Base-by-base conservation (phyloP, 805 yeast species). In the Candida pini region DNA sequence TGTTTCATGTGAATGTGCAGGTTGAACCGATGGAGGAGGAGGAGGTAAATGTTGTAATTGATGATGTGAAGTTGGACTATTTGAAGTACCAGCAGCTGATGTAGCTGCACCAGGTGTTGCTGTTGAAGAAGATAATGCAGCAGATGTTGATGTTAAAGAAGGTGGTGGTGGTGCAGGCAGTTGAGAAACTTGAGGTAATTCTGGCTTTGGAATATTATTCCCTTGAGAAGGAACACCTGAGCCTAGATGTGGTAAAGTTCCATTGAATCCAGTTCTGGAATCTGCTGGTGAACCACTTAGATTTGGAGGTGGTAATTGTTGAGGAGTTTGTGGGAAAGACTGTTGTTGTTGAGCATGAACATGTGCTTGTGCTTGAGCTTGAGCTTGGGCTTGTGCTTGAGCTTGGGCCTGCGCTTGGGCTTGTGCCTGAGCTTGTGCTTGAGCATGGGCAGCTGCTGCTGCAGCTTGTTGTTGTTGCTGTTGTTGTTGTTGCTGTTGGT, bases 361-460 rank as follows among this genome's bases (percentile, higher is more conserved):
- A 18, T 45, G 47, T 7, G 48, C 48, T 14, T 49, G 49, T 8
- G 50, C 48, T 30, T 49, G 50, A 18, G 51, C 51, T 25, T 48
- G 53, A 15, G 49, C 52, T 31, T 47, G 50, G 20, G 53, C 64
- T 26, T 51, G 56, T 28, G 56, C 66, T 36, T 62, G 66, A 6
- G 58, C 58, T 17, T 58, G 51, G 8, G 51, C 51, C 17, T 46
- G 54, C 13, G 48, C 51, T 18, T 64, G 62, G 23, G 64, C 41
- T 41, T 61, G 43, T 39, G 56, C 41, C 40, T 56, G 33, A 38
- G 48, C 37, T 28, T 52, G 63, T 29, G 48, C 59, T 40, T 66
- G 70, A 35, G 61, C 72, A 35, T 64, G 74, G 30, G 57, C 66
- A 61, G 60, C 47, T 55, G 72, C 50, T 48, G 61, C 58, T 58